Conservation (phyloP, 257 asterid species). For the Solanum medicagineum region DNA sequence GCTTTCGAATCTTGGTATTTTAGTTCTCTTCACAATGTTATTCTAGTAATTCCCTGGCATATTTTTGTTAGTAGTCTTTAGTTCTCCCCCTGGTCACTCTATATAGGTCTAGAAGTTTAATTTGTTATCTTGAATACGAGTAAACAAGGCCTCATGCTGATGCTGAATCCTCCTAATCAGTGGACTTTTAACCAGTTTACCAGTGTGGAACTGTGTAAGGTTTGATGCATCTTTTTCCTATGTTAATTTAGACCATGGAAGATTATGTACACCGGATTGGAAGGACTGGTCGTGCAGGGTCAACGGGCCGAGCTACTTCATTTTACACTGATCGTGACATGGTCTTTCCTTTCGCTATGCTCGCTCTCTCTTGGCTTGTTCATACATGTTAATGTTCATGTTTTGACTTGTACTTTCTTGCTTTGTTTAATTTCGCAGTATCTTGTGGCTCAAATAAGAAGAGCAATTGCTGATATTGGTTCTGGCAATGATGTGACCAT, state of each 20-base stretch:
- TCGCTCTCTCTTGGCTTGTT: not conserved
- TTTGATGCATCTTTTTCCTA: not conserved
- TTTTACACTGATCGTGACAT: slow-evolving; percentile 71
- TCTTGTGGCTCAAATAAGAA: slow-evolving; percentile 73
- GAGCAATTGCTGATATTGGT: slow-evolving; percentile 76
- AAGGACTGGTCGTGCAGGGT: slow-evolving; percentile 92
- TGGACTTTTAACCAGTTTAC: not conserved
- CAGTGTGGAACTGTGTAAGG: not conserved
- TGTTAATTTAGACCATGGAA: slow-evolving; percentile 58
- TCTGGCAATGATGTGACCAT: slow-evolving; percentile 57
- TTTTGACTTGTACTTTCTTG: not conserved
- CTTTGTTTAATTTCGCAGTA: slow-evolving; percentile 27
- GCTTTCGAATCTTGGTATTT: not conserved
- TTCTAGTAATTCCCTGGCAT: not conserved
- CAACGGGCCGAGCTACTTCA: slow-evolving; percentile 81
- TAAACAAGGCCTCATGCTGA: not conserved
- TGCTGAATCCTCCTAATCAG: not conserved
- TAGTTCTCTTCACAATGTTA: not conserved
- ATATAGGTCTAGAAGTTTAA: not conserved
- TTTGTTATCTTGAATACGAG: not conserved
- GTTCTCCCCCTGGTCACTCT: not conserved
- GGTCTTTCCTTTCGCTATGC: slow-evolving; percentile 26
- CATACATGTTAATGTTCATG: not conserved
- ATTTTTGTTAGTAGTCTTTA: not conserved
- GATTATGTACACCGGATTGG: slow-evolving; percentile 90